Evolutionary conservation across 331 rosid species (phyloP).

Genomic region (Arachis monticola): DNA sequence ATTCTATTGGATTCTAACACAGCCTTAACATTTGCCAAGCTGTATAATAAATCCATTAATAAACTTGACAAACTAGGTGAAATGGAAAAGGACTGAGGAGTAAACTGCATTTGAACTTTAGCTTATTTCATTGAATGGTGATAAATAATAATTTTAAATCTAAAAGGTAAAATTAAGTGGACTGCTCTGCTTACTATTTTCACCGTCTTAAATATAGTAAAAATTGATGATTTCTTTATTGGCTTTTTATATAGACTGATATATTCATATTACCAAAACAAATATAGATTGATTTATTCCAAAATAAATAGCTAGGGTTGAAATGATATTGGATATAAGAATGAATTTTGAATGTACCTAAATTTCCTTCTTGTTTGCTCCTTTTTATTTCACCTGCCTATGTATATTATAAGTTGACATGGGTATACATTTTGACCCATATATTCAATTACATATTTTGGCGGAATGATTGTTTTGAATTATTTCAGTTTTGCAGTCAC

Average conservation of each 20-base stretch:
- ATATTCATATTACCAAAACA: background rate
- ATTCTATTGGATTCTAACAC: background rate
- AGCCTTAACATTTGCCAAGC: background rate
- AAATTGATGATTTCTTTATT: background rate
- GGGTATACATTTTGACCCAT: constrained; percentile 7
- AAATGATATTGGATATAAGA: background rate
- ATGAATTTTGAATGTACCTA: background rate
- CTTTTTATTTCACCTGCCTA: background rate
- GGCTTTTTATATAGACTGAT: background rate
- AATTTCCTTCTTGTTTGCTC: background rate
- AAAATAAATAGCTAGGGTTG: background rate
- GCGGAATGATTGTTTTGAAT: constrained; percentile 46
- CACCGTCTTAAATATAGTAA: constrained; percentile 1
- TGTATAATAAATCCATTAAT: background rate
- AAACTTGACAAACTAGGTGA: background rate
- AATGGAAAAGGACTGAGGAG: background rate
- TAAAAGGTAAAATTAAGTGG: background rate
- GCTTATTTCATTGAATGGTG: background rate
- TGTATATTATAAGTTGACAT: background rate
- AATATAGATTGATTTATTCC: background rate
- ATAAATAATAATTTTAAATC: background rate
- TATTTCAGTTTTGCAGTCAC: constrained; percentile 93
- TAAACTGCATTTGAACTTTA: background rate
- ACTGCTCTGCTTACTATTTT: background rate
- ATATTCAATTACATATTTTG: constrained; percentile 30